Conservation (phyloP, 2,329 filamentous ascomycete species). For the Ceratocystis harringtonii region DNA sequence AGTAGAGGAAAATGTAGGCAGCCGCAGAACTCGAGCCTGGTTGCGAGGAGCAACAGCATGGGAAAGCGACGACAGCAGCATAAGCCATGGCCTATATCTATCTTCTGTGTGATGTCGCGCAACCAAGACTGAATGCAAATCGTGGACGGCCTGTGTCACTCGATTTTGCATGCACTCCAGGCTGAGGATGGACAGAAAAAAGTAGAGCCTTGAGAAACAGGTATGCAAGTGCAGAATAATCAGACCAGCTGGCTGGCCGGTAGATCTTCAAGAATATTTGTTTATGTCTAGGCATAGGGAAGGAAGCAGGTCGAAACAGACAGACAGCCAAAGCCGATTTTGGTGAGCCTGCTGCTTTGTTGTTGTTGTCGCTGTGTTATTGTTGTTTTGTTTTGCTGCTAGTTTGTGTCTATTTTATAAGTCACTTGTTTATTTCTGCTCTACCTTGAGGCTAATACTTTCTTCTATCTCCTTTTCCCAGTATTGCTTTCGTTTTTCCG, state of each 20-base stretch:
- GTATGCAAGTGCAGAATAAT: too few species aligned
- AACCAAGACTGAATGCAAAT: not conserved
- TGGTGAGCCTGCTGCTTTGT: not conserved
- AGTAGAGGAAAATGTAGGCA: not conserved
- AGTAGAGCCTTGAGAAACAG: not conserved
- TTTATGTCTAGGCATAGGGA: not conserved
- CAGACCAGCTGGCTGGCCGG: not conserved
- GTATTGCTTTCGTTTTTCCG: not conserved
- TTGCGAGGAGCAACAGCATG: not conserved
- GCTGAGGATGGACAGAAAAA: not conserved
- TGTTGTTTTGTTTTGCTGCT: not conserved
- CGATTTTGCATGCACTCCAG: not conserved
- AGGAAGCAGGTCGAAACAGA: not conserved
- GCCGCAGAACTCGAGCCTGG: not conserved
- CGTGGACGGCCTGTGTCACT: not conserved
- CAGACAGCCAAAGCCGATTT: not conserved
- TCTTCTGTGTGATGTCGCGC: too few species aligned
- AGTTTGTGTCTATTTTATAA: not conserved
- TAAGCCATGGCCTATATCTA: not conserved
- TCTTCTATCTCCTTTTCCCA: not conserved
- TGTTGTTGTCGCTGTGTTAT: constrained; percentile 17
- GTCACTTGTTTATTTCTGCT: not conserved
- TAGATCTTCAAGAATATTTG: not conserved
- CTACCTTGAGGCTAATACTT: not conserved
- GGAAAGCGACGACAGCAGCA: not conserved